Evolutionary conservation across 2,329 filamentous ascomycete genomes (phyloP), one percentile per base, ranked within the genome.

Genomic region (Verticillium albo-atrum): DNA sequence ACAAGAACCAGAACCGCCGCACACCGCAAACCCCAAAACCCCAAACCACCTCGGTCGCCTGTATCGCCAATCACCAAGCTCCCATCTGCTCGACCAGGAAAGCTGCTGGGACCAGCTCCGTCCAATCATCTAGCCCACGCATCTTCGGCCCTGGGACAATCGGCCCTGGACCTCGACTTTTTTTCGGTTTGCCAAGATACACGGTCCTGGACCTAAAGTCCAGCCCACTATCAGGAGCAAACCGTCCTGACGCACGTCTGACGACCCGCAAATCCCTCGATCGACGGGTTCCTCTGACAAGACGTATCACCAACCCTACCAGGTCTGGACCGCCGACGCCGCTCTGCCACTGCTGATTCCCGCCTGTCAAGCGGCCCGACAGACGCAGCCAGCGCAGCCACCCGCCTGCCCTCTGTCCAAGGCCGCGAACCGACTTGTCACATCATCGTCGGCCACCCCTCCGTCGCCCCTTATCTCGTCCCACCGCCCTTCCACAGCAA

Each of bases 241-340:
- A 56, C 9, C n/a, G 54, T 56, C 54, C 54, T 56, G 25, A 25
- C 54, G 30, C 20, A 23, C 30, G 14, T 14, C 6, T 14, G 34
- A 15, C 17, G 25, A 25, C 35, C 54, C 54, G 54, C 54, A 47
- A 56, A 56, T 56, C 34, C 15, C 34, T 56, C 54, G 54, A 56
- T 34, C 32, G 34, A 56, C 54, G 5, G 42, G 7, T n/a, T 4
- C n/a, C 20, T 23, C 10, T 47, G 42, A 47, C 42, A 20, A 10
- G 20, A n/a, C 28, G 17, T 9, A 47, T 47, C 54, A 47, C 23
- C 54, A 56, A 34, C 32, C 14, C 27, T 32, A 15, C 52, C 15
- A 25, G 5, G 32, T 15, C 54, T 23, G 54, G 34, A 37, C 34
- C 34, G 15, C 34, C 34, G 34, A 37, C 30, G 30, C 30, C 30